Conservation (phyloP, 2,329 filamentous ascomycete genomes). For the Colletotrichum sp. region DNA sequence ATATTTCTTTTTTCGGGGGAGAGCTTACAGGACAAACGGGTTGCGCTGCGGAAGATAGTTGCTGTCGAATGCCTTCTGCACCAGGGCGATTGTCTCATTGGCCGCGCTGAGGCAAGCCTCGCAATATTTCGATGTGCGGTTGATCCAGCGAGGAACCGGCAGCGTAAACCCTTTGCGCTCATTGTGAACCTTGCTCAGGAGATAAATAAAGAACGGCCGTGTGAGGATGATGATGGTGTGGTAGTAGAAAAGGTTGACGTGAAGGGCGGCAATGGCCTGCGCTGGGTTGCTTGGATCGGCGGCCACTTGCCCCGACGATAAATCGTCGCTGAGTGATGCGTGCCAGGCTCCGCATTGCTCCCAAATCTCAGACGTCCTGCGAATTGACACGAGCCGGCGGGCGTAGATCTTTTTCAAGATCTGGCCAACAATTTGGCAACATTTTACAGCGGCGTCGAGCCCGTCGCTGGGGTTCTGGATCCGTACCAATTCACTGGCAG, state of each 20-base stretch:
- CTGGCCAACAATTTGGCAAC: constrained; percentile 60
- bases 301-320: constrained; percentile 56
- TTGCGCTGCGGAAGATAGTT: constrained; percentile 55
- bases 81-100: constrained; percentile 52
- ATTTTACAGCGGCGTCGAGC: constrained; percentile 61
- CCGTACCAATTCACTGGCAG: constrained; percentile 2
- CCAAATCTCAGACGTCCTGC: constrained; percentile 61
- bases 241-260: constrained; percentile 65
- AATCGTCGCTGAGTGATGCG: constrained; percentile 47
- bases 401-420: constrained; percentile 67
- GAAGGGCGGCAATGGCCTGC: constrained; percentile 63
- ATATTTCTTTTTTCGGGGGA: background rate
- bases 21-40: constrained; percentile 60
- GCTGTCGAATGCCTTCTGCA: constrained; percentile 47
- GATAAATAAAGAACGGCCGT: constrained; percentile 66
- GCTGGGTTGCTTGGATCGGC: constrained; percentile 43
- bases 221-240: constrained; percentile 69
- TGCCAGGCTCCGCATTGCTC: constrained; percentile 58
- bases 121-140: constrained; percentile 35
- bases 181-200: constrained; percentile 49
- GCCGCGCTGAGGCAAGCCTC: constrained; percentile 56
- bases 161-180: constrained; percentile 29
- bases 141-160: constrained; percentile 20
- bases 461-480: constrained; percentile 27
- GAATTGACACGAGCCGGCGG: constrained; percentile 61